Conservation (phyloP, 2,329 filamentous ascomycete genomes). For the Colletotrichum orbiculare region DNA sequence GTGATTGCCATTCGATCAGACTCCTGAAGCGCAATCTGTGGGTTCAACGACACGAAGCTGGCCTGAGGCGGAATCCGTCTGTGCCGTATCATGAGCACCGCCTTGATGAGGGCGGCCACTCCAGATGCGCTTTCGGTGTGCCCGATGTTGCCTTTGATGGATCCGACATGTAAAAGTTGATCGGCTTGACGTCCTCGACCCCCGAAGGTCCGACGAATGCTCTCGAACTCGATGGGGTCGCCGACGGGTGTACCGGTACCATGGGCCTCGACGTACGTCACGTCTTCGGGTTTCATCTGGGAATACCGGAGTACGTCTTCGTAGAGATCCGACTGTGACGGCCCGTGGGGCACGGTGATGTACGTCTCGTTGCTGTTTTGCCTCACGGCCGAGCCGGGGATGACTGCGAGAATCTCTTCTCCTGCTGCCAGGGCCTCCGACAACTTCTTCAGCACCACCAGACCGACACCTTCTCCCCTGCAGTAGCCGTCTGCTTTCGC, state of each 20-base stretch:
- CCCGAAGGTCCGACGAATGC: constrained; percentile 32
- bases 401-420: constrained; percentile 55
- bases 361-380: constrained; percentile 54
- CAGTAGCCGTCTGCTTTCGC: constrained; percentile 58
- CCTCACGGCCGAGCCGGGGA: constrained; percentile 49
- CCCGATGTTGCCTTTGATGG: constrained; percentile 37
- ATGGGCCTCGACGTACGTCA: constrained; percentile 47
- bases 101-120: constrained; percentile 42
- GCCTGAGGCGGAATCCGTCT: constrained; percentile 41
- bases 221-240: constrained; percentile 39
- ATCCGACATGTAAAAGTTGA: constrained; percentile 34
- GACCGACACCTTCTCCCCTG: constrained; percentile 58
- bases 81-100: constrained; percentile 40
- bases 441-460: constrained; percentile 59
- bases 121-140: constrained; percentile 37
- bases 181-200: constrained; percentile 41
- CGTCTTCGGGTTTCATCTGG: constrained; percentile 42
- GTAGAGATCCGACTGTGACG: constrained; percentile 48
- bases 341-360: constrained; percentile 39
- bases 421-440: constrained; percentile 57
- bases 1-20: neutral
- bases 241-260: constrained; percentile 54
- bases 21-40: constrained; percentile 49
- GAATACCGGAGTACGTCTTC: constrained; percentile 66
- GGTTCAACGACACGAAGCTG: constrained; percentile 62